Percentiles rank a stretch among this genome's conserved stretches.
These are phyloP conservation scores for Fusarium bulbicola DNA, from an alignment of 2,329 filamentous ascomycete genomes.

Conservation along the genomic window DNA sequence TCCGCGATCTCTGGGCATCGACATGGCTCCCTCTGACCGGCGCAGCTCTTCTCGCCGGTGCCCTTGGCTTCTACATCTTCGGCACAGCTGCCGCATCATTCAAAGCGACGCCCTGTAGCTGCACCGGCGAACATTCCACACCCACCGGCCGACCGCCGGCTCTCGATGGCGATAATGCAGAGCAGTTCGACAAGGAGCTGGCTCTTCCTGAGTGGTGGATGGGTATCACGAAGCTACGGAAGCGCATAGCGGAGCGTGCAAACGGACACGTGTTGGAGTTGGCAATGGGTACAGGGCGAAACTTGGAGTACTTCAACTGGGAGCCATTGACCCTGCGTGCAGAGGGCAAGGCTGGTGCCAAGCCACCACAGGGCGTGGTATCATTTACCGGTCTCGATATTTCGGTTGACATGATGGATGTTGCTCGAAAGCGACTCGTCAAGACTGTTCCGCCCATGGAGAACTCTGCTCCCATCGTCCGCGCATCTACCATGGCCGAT, in stretches of 20 bases:
- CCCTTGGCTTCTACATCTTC: constrained; percentile 59
- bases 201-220: constrained; percentile 65
- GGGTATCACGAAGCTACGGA: constrained; percentile 63
- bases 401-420: constrained; percentile 66
- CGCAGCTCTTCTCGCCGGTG: constrained; percentile 55
- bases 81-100: constrained; percentile 50
- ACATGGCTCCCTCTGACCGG: constrained; percentile 58
- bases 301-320: constrained; percentile 69
- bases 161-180: constrained; percentile 57
- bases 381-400: constrained; percentile 72
- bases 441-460: constrained; percentile 53
- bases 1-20: constrained; percentile 50
- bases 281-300: constrained; percentile 70
- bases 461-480: constrained; percentile 45
- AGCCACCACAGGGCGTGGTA: constrained; percentile 48
- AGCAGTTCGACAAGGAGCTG: constrained; percentile 67
- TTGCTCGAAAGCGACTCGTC: constrained; percentile 63
- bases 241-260: constrained; percentile 57
- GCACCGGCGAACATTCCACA: constrained; percentile 46
- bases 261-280: constrained; percentile 69
- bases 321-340: constrained; percentile 47
- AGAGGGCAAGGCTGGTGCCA: constrained; percentile 2
- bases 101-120: constrained; percentile 38
- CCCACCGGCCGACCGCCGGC: constrained; percentile 61
- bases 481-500: constrained; percentile 47